Evolutionary conservation across 2,329 filamentous ascomycete genomes (phyloP).

Genomic region (Bipolaris gigantea): DNA sequence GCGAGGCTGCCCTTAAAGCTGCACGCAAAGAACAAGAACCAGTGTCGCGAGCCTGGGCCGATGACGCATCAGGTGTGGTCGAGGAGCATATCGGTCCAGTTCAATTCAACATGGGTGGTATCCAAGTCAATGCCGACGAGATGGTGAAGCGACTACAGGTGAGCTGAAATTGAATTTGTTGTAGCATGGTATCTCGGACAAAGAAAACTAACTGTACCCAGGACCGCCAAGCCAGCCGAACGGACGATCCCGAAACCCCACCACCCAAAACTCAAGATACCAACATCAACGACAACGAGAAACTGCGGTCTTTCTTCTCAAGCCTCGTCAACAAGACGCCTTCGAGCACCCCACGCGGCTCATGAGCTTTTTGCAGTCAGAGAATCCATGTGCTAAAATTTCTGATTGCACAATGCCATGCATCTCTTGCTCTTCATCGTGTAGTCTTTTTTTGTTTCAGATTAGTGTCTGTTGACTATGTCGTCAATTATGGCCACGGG

Average conservation of each 20-base stretch:
- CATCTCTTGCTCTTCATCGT: not conserved
- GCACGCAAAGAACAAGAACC: slow-evolving; percentile 41
- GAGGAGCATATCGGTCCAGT: slow-evolving; percentile 81
- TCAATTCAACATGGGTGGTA: slow-evolving; percentile 97
- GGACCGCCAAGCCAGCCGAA: slow-evolving; percentile 44
- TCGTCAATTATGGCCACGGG: not conserved
- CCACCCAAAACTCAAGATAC: slow-evolving; percentile 31
- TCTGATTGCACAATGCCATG: not conserved
- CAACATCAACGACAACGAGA: slow-evolving; percentile 45
- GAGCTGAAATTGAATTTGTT: slow-evolving; percentile 11
- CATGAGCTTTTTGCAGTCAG: slow-evolving; percentile 1
- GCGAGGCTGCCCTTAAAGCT: slow-evolving; percentile 50
- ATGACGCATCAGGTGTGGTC: slow-evolving; percentile 43
- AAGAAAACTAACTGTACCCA: slow-evolving; percentile 21
- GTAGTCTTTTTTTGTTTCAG: not conserved
- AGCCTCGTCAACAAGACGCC: slow-evolving; percentile 42
- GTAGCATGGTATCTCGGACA: not conserved
- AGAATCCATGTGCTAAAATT: not conserved
- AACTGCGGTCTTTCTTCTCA: slow-evolving; percentile 46
- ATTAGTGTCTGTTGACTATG: not conserved
- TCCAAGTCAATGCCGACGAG: slow-evolving; percentile 92
- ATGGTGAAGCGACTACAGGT: slow-evolving; percentile 88
- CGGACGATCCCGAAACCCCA: slow-evolving; percentile 32
- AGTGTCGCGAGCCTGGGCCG: slow-evolving; percentile 22
- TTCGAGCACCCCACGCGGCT: slow-evolving; percentile 31